Evolutionary conservation across 2,329 filamentous ascomycete genomes (phyloP), one percentile per base, ranked within the genome.

Genomic region (Exophiala lecanii-corni): DNA sequence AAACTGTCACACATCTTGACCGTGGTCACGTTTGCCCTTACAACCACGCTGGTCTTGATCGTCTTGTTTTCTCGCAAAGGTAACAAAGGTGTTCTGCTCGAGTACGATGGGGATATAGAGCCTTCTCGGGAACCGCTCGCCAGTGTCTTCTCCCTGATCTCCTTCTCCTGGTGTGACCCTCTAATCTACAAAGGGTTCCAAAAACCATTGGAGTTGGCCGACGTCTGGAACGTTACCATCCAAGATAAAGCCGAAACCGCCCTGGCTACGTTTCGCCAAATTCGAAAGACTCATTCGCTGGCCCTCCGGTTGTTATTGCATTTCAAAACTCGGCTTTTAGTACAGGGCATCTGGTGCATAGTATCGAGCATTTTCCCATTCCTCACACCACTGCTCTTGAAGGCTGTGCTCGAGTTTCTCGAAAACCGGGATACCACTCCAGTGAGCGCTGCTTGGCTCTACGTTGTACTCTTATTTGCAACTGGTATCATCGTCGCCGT

Each of bases 361-460:
- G 70, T 94, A 13, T 82, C 83, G 6, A 89, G 87, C 15, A 63
- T 92, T 26, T 85, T 97, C 53, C 89, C 86, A 2, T 98, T 97
- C 66, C 81, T 86, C 10, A 92, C 92, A 1, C 98, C 92, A 2
- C 71, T 98, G 36, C 76, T 98, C 15, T 75, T 98, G 30, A 91
- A 89, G 61, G 84, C 84, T 12, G 97, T 98, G 48, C 73, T 98
- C 19, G 82, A 96, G 63, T 96, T 94, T 59, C 84, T 97, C n/a
- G 89, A 98, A 66, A 73, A 84, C 42, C 89, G 89, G 1, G 74
- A 78, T 1, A 70, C 73, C 3, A 84, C 84, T 1, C 89, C 92
- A 0, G 68, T 76, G 37, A 97, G 92, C 61, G 89, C 95, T 13
- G 82, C 94, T 16, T 98, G 92, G 92, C 80, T 98, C 38, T 95